Evolutionary conservation across 345 rosid species (phyloP).

Genomic region (Brassica cretica): DNA sequence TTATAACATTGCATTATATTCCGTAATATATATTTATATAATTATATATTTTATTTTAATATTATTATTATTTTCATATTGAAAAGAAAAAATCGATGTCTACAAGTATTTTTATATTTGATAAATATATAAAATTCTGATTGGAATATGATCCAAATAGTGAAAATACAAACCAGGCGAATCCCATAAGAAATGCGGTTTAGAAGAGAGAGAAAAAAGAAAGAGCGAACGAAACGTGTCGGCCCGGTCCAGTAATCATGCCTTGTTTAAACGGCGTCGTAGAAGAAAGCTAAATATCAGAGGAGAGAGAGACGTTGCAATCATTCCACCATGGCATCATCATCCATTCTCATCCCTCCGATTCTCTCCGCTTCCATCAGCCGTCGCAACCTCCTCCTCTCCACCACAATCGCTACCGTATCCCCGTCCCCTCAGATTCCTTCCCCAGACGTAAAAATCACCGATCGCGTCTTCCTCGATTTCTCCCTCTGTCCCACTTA

Average conservation of each 20-base stretch:
- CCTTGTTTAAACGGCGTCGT: conserved; percentile 7
- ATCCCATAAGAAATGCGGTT: not conserved
- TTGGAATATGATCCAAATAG: too few relatives aligned
- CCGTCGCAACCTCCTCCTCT: conserved; percentile 49
- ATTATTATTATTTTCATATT: too few relatives aligned
- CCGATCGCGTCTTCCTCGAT: conserved; percentile 87
- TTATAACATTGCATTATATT: too few relatives aligned
- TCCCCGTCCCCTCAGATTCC: conserved; percentile 36
- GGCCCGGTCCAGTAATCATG: not conserved
- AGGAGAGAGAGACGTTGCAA: not conserved
- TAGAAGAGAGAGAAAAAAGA: not conserved
- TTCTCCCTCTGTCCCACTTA: conserved; percentile 79
- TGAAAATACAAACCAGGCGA: not conserved
- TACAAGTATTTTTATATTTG: too few relatives aligned
- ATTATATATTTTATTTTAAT: too few relatives aligned
- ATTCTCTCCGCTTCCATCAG: conserved; percentile 30
- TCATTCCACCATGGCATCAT: conserved; percentile 41
- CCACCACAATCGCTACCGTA: conserved; percentile 43
- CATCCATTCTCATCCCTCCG: conserved; percentile 34
- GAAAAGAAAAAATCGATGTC: too few relatives aligned
- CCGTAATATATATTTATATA: too few relatives aligned
- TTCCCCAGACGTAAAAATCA: conserved; percentile 66
- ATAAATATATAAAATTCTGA: too few relatives aligned
- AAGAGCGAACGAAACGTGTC: not conserved
- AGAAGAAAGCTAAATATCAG: not conserved